phyloP scores from a whole-genome alignment of 352 stramenopile species.

The Thalassiosira livingstoniorum region DNA sequence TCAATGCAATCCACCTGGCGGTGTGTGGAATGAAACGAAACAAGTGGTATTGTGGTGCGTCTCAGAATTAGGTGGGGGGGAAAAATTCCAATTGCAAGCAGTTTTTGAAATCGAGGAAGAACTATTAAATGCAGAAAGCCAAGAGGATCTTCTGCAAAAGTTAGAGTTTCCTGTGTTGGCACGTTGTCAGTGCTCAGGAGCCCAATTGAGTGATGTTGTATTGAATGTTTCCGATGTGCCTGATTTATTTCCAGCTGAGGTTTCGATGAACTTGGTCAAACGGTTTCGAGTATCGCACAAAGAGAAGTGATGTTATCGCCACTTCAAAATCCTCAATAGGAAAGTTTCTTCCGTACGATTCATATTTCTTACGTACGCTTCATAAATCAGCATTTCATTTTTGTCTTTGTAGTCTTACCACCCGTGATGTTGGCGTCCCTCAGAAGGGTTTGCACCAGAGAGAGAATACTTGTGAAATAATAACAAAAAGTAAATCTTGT shows the following conservation, averaged over 20 bases:
- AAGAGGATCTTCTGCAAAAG: constrained; percentile 38
- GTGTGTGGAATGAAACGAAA: constrained; percentile 78
- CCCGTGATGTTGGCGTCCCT: no score
- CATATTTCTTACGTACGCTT: no score
- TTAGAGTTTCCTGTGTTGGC: constrained; percentile 79
- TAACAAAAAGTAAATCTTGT: no score
- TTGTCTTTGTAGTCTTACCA: no score
- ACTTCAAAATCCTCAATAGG: no score
- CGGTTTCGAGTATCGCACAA: constrained; percentile 80
- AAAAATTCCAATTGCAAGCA: constrained; percentile 84
- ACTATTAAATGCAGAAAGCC: constrained; percentile 12
- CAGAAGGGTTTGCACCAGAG: no score
- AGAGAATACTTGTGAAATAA: no score
- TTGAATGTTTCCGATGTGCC: constrained; percentile 68
- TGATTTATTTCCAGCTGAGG: constrained; percentile 60
- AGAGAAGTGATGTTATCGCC: constrained; percentile 49
- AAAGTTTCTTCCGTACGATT: no score
- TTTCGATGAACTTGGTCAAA: constrained; percentile 77
- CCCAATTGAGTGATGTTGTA: constrained; percentile 77
- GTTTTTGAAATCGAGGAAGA: constrained; percentile 68
- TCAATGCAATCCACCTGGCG: constrained; percentile 75
- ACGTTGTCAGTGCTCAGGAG: constrained; percentile 77
- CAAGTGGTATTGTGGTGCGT: constrained; percentile 82
- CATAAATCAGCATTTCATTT: no score
- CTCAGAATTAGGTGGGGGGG: constrained; percentile 73